Evolutionary conservation across 169 alveolate species (phyloP).

Genomic region (Plasmodium cynomolgi): DNA sequence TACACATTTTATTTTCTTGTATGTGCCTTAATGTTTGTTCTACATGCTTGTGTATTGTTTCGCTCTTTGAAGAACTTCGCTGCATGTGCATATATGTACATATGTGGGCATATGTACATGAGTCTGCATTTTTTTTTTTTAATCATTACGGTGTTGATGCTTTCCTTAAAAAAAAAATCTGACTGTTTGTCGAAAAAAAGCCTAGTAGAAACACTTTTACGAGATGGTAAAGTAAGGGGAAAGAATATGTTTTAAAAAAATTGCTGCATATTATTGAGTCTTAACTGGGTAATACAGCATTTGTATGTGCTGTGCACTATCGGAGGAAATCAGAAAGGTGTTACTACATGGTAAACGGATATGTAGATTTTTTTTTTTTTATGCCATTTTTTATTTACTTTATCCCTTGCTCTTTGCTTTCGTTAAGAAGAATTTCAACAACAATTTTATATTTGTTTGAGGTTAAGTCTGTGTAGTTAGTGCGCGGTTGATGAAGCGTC

Average conservation of each 20-base stretch:
- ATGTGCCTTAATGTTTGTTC: constrained; percentile 2
- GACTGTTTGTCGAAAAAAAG: constrained; percentile 46
- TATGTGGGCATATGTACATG: neutral
- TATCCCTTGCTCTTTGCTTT: constrained; percentile 57
- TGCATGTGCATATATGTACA: neutral
- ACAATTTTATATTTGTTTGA: constrained; percentile 41
- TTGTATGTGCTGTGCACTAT: neutral
- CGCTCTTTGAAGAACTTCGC: neutral
- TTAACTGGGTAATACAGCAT: neutral
- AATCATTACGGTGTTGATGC: constrained; percentile 38
- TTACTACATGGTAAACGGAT: neutral
- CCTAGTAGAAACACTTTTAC: constrained; percentile 49
- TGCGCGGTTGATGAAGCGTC: neutral
- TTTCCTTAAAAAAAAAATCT: constrained; percentile 63
- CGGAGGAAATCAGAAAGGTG: neutral
- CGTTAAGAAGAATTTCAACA: constrained; percentile 62
- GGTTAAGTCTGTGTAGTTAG: constrained; percentile 34
- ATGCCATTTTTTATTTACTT: constrained; percentile 12
- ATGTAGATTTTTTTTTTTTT: neutral
- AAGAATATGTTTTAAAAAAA: neutral
- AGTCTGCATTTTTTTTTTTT: neutral
- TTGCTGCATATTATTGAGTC: neutral
- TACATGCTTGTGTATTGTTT: neutral
- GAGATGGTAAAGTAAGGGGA: neutral
- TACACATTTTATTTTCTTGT: neutral